Evolutionary conservation across 345 rosid genomes (phyloP).

Genomic region (Turritis glabra): DNA sequence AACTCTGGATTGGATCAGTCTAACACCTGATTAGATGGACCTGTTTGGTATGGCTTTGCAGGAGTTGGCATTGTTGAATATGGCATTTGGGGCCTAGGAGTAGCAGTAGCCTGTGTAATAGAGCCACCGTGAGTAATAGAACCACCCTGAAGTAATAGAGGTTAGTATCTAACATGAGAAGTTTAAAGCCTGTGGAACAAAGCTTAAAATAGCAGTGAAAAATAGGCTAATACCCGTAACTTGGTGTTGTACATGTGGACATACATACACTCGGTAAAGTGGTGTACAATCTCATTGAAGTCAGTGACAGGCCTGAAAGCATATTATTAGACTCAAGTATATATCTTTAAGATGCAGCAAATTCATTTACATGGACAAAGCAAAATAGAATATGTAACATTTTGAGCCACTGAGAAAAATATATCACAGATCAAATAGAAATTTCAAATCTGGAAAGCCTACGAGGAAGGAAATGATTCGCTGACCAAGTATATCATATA

Average conservation of each 20-base stretch:
- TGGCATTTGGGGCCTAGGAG: constrained; percentile 57
- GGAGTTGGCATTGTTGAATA: constrained; percentile 49
- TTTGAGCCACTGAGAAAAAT: neutral
- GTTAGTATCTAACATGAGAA: constrained; percentile 23
- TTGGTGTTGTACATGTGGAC: constrained; percentile 79
- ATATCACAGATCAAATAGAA: neutral
- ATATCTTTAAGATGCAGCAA: neutral
- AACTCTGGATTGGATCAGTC: constrained; percentile 3
- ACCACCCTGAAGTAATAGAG: constrained; percentile 45
- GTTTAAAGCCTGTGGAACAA: constrained; percentile 3
- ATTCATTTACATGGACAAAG: neutral
- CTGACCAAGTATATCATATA: neutral
- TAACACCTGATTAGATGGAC: constrained; percentile 60
- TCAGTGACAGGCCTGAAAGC: constrained; percentile 81
- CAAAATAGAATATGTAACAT: neutral
- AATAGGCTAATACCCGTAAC: constrained; percentile 59
- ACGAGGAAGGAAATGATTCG: neutral
- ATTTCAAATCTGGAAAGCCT: neutral
- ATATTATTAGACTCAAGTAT: constrained; percentile 3
- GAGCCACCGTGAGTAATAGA: constrained; percentile 34
- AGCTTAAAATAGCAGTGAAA: neutral
- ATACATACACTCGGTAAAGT: constrained; percentile 85
- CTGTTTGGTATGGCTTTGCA: constrained; percentile 49
- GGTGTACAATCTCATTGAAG: constrained; percentile 79
- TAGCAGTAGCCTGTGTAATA: constrained; percentile 19